Evolutionary conservation across 768 basidiomycete species (phyloP), one percentile per base, ranked within the genome.

Genomic region (Tulasnella sp.): DNA sequence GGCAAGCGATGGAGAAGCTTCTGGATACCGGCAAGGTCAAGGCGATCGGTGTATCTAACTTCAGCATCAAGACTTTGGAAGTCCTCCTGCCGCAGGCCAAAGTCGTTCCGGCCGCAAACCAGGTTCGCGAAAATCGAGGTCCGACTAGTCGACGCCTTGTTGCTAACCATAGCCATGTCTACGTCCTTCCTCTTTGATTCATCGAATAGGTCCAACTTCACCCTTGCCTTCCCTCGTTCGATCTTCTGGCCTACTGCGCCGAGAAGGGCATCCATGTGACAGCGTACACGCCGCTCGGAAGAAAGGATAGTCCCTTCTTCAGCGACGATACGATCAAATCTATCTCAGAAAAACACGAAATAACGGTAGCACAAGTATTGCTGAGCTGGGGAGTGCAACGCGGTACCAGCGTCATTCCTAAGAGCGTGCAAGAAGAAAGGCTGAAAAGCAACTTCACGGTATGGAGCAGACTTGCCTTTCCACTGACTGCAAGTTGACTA

Each of bases 391-490:
- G 89, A 19, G 87, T 83, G 42, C 82, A 89, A 79, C 88, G 92
- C 58, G 93, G 93, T 14, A 91, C 89, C 82, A 89, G 89, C 14
- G 91, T 94, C 77, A 93, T 95, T 79, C 94, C 94, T 22, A 95
- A 96, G 87, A 89, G 89, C 74, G 91, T 93, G 36, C 85, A 90
- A 76, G 85, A 90, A 80, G 83, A 70, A 36, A 3, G 69, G 40
- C 25, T 70, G 37, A 38, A 25, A 38, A 70, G 37, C 36, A 70
- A 70, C 40, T 39, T 70, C 36, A 38, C 36, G 69, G 69, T 70
- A 38, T 6, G 72, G 5, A 29, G 14, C 4, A 45, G 42, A 52
- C 52, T 49, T 54, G 6, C 15, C 7, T 52, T 52, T 9, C n/a
- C 17, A 25, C 29, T 29, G 11, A 12, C 9, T 25, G 25, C 15